Base-by-base conservation (phyloP, 768 basidiomycete species). In the Trametes maxima region DNA sequence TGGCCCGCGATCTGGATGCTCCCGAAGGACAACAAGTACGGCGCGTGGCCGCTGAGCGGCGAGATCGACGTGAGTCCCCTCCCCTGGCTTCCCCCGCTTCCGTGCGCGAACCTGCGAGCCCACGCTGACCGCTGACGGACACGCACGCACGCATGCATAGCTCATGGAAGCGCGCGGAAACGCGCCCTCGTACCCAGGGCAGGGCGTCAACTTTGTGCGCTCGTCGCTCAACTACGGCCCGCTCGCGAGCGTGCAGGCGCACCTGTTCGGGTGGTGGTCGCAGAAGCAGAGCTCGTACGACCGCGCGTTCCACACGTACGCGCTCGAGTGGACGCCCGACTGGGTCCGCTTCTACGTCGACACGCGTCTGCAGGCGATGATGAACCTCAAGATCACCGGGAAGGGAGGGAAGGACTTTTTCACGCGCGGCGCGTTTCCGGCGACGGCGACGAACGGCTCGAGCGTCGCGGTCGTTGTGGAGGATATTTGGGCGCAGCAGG, bases 191-290 rank as follows among this genome's bases (percentile, higher is more conserved):
- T 78, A 82, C 68, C 60, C 73, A 11, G 75, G 69, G 0, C 76
- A 80, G 65, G 81, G 82, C 51, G 69, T 74, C 57, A 80, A 81
- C 71, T 81, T 75, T 62, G 77, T 80, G 21, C 77, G 86, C 57
- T 80, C 85, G 5, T 78, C 83, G 35, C 74, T 95, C 21, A 86
- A 86, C 71, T 95, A 88, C 75, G 92, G 91, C 2, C 82, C 83
- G 39, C 69, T 84, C 10, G 67, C 74, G 44, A 63, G 73, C 0
- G 68, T 84, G 1, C 67, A 80, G 45, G 75, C 75, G 59, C 71
- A 74, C 61, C 73, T 80, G 48, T 77, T 74, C 67, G 81, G 81
- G 28, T 81, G 77, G 75, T 70, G 75, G 68, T 72, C 73, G 48
- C 71, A 77, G 67, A 77, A 82, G 65, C 80, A 78, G 44, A 70